Evolutionary conservation across 169 alveolate species (phyloP).

Genomic region (Eimeria falciformis): DNA sequence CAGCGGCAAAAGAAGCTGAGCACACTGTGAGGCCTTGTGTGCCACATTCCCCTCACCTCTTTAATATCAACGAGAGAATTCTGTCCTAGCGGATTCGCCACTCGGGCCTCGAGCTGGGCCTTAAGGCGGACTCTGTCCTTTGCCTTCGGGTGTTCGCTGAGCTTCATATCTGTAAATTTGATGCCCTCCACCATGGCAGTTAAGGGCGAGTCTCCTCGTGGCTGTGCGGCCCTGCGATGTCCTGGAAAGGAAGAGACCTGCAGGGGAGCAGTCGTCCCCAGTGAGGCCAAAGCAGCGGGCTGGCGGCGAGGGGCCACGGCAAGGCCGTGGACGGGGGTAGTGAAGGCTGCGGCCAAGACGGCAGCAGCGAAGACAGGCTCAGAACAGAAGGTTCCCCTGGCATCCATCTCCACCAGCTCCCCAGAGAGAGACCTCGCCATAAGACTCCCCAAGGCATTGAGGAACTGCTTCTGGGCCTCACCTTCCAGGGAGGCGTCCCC

Average conservation of each 20-base stretch:
- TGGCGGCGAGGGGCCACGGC: neutral
- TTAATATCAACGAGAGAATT: neutral
- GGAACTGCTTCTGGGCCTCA: neutral
- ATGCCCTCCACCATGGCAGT: neutral
- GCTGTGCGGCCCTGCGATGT: neutral
- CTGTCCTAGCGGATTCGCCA: neutral
- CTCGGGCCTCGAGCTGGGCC: neutral
- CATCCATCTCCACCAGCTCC: neutral
- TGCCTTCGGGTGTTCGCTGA: neutral
- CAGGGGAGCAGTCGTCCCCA: neutral
- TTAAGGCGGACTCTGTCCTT: neutral
- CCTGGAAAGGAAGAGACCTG: neutral
- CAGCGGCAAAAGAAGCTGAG: no score
- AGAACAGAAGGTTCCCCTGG: neutral
- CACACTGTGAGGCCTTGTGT: no score
- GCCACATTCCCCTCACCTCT: neutral
- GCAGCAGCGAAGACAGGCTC: slow-evolving; percentile 7
- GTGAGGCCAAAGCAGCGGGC: no score
- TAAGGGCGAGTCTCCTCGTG: neutral
- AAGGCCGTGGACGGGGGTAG: neutral
- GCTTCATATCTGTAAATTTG: neutral
- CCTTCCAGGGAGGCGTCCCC: neutral
- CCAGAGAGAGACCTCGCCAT: slow-evolving; percentile 6
- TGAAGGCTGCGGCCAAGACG: neutral
- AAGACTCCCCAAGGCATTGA: neutral